These are phyloP conservation scores for Xylaria sp. DNA, from an alignment of 2,329 filamentous ascomycete species.

Conservation along the genomic window DNA sequence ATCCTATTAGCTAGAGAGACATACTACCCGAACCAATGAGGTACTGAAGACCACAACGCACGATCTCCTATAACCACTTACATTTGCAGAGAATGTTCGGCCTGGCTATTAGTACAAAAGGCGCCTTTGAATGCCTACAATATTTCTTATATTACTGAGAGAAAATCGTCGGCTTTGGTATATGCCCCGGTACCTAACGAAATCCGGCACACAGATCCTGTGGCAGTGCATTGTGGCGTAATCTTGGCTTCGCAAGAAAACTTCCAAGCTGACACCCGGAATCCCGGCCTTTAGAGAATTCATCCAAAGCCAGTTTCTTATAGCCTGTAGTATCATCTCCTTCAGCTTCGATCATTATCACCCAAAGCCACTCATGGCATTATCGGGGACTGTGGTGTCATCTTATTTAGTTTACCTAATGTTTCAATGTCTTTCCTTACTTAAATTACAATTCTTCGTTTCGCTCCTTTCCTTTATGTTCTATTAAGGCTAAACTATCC, in stretches of 20 bases:
- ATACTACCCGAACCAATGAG: too few relatives aligned
- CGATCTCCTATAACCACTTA: too few relatives aligned
- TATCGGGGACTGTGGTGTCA: conserved; percentile 9
- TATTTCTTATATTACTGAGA: not conserved
- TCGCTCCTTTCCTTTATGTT: conserved; percentile 5
- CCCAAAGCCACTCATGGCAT: not conserved
- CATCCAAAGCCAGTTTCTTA: not conserved
- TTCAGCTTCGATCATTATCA: conserved; percentile 6
- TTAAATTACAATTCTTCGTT: conserved; percentile 8
- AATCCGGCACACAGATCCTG: not conserved
- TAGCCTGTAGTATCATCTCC: not conserved
- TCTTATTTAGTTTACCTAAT: conserved; percentile 5
- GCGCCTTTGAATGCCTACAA: too few relatives aligned
- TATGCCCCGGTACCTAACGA: not conserved
- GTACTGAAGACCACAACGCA: too few relatives aligned
- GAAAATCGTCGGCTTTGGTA: not conserved
- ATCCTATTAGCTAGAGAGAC: too few relatives aligned
- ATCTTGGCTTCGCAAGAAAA: conserved; percentile 13
- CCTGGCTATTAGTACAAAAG: too few relatives aligned
- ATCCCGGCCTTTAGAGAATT: not conserved
- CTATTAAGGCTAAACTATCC: not conserved
- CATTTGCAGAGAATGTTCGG: too few relatives aligned
- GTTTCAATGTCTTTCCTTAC: conserved; percentile 26
- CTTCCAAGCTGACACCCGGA: conserved; percentile 1
- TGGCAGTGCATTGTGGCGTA: conserved; percentile 24